A percentile compares a stretch with the other conserved stretches of the same genome.
phyloP scores from a whole-genome alignment of 1,284 basidiomycete genomes.

The Heterobasidion irregulare region DNA sequence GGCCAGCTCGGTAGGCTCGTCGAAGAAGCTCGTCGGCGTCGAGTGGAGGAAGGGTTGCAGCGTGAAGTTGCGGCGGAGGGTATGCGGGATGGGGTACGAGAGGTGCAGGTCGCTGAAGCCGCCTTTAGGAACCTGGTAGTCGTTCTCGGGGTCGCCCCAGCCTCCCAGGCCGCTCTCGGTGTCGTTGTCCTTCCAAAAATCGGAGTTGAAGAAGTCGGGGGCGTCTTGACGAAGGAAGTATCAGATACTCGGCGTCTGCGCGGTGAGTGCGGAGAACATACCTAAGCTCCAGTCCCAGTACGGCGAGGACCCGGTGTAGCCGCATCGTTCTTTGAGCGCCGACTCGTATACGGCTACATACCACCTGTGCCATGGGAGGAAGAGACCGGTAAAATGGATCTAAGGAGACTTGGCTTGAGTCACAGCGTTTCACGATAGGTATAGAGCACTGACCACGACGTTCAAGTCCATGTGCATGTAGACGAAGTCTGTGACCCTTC shows the following conservation, averaged over 20 bases:
- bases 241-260: not conserved
- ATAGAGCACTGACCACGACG: slow-evolving; percentile 11
- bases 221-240: slow-evolving; percentile 17
- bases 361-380: slow-evolving; percentile 32
- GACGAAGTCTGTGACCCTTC: slow-evolving; percentile 20
- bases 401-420: not conserved
- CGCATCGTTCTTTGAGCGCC: slow-evolving; percentile 23
- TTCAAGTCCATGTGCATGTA: slow-evolving; percentile 30
- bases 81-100: slow-evolving; percentile 26
- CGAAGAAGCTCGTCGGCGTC: no score
- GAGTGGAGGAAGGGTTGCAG: slow-evolving; percentile 19
- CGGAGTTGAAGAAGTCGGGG: slow-evolving; percentile 19
- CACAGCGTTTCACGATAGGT: not conserved
- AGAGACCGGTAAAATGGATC: slow-evolving; percentile 28
- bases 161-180: slow-evolving; percentile 25
- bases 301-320: slow-evolving; percentile 23
- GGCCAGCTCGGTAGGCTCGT: slow-evolving; percentile 13
- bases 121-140: slow-evolving; percentile 23
- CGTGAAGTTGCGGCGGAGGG: slow-evolving; percentile 27
- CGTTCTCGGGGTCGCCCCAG: slow-evolving; percentile 26
- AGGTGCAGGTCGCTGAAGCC: slow-evolving; percentile 22
- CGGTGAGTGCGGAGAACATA: slow-evolving; percentile 2
- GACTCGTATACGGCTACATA: slow-evolving; percentile 23
- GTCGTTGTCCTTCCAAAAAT: slow-evolving; percentile 21
- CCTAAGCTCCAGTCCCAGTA: slow-evolving; percentile 34